Evolutionary conservation across 306 rosid genomes (phyloP).

Genomic region (Lotus japonicus): DNA sequence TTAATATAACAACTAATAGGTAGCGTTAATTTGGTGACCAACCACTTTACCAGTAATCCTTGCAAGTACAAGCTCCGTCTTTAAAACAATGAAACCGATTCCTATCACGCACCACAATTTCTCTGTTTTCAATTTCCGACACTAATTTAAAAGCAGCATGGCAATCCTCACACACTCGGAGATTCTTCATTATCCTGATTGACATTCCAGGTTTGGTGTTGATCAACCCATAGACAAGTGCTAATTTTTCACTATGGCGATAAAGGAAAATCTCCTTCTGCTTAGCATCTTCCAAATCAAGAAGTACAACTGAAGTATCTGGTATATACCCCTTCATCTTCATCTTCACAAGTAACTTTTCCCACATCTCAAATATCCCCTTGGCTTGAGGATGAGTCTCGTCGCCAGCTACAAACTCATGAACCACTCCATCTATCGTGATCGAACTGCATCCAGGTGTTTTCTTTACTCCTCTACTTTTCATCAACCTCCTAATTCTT

Average conservation of each 20-base stretch:
- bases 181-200: too few relatives aligned
- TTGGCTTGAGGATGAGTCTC: conserved; percentile 40
- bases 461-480: conserved; percentile 33
- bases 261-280: conserved; percentile 31
- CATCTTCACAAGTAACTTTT: conserved; percentile 32
- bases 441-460: conserved; percentile 48
- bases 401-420: conserved; percentile 47
- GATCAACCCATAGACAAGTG: not conserved
- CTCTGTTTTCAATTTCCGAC: conserved; percentile 22
- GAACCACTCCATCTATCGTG: conserved; percentile 35
- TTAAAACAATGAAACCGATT: not conserved
- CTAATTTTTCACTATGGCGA: conserved; percentile 26
- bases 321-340: conserved; percentile 42
- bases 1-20: not conserved
- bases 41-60: not conserved
- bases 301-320: conserved; percentile 43
- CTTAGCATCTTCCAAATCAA: conserved; percentile 42
- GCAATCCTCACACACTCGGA: not conserved
- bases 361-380: conserved; percentile 36
- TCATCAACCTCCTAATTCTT: conserved; percentile 37
- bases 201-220: not conserved
- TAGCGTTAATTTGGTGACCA: not conserved
- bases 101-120: not conserved
- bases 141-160: not conserved
- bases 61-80: not conserved